Base-by-base conservation (phyloP, 164 flowering plant species). In the Magnolia sinica region DNA sequence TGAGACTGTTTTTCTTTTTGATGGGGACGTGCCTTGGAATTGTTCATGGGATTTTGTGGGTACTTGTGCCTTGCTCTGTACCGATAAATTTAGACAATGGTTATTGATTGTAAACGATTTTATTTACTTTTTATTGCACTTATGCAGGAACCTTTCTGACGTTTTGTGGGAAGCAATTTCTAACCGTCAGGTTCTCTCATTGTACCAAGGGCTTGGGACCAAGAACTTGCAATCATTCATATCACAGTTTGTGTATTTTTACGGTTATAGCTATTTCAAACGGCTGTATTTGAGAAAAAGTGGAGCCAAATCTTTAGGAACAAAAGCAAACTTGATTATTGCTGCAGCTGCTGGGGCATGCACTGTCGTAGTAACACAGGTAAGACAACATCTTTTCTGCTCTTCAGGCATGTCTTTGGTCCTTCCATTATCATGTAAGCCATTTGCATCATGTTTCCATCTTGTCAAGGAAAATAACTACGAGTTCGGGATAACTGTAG, bases 261-360 rank as follows among this genome's bases (percentile, higher is more conserved):
- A 89, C 79, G 91, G 90, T 51, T 91, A 91, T 69, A 89, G 90
- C 81, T 88, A 85, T 82, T 85, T 91, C 55, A 89, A 85, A 83
- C 85, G 83, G 80, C 73, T 88, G 27, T 89, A 89, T 79, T 64
- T 88, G 61, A 50, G 49, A 55, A 78, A 74, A 80, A 86, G 77
- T 82, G 86, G 88, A 72, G 73, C 71, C 10, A 91, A 88, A 83
- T 86, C 87, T 63, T 81, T 89, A 65, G 91, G 91, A 79, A 91
- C 92, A 16, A 83, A 78, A 71, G 90, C 95, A 70, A 91, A 91
- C 80, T 79, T 91, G 84, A 64, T 89, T 61, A 64, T 89, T 81
- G 95, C 95, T 76, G 92, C 91, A 52, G 95, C 88, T 75, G 91
- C 95, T 72, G 95, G 92, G 68, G 91, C 90, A 72, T 89, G 88